Evolutionary conservation across 2,329 filamentous ascomycete species (phyloP).

Genomic region (Zelopaecilomyces penicillatus): DNA sequence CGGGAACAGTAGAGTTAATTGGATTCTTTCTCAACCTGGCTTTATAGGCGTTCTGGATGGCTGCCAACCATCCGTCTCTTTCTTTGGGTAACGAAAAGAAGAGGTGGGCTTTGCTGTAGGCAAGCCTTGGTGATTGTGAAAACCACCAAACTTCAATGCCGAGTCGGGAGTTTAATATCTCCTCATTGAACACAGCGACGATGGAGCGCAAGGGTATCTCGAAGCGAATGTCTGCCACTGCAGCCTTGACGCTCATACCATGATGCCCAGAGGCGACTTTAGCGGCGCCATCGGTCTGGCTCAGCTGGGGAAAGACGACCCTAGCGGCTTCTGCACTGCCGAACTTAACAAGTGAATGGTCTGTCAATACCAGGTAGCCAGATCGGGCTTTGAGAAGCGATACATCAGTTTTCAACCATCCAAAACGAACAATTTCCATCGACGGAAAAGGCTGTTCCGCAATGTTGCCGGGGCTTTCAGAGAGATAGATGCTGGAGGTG

Average conservation of each 20-base stretch:
- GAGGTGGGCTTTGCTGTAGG: conserved; percentile 39
- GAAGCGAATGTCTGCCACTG: conserved; percentile 30
- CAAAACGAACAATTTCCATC: conserved; percentile 36
- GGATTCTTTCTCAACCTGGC: conserved; percentile 27
- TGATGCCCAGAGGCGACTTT: conserved; percentile 17
- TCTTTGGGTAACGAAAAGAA: conserved; percentile 42
- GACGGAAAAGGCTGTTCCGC: conserved; percentile 24
- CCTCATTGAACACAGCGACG: conserved; percentile 44
- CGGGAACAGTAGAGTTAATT: conserved; percentile 30
- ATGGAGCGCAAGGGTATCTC: conserved; percentile 42
- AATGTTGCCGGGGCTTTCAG: conserved; percentile 20
- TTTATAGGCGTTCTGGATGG: conserved; percentile 35
- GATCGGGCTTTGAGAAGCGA: conserved; percentile 40
- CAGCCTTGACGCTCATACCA: conserved; percentile 19
- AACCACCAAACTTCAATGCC: conserved; percentile 52
- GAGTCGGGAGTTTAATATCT: conserved; percentile 40
- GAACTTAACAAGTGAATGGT: conserved; percentile 43
- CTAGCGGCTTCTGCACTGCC: conserved; percentile 38
- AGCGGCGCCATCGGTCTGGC: conserved; percentile 15
- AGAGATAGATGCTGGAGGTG: conserved; percentile 20
- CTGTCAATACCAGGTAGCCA: conserved; percentile 45
- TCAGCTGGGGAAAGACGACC: conserved; percentile 38
- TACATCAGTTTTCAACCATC: conserved; percentile 40
- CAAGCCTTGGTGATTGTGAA: conserved; percentile 32
- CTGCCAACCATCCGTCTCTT: conserved; percentile 41